Base-by-base conservation (phyloP, 306 rosid species). In the Hylodesmum podocarpum region DNA sequence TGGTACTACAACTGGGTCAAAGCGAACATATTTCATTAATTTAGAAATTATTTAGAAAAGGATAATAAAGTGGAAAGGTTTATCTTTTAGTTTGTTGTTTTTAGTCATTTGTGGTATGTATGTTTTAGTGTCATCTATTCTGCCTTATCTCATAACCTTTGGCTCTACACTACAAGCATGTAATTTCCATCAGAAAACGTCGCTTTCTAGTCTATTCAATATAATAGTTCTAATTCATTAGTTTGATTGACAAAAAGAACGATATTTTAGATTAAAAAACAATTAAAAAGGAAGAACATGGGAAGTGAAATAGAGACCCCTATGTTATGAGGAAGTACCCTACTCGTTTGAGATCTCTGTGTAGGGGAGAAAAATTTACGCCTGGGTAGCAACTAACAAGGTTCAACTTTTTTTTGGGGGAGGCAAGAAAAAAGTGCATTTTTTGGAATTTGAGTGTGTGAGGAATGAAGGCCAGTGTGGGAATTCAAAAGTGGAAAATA, bases 401-500 rank as follows among this genome's bases (percentile, higher is more conserved):
- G 62, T 24, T 61, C 19, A 67, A 67, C 27, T 41, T 41, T 31
- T 53, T 19, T 21, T 9, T 1, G n/a, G n/a, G n/a, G n/a, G n/a
- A n/a, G n/a, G n/a, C n/a, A 21, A 6, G 9, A 16, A 25, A 73
- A 76, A 39, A 47, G 5, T 46, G 3, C 51, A 18, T 10, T 27
- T 33, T 50, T 15, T n/a, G 49, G 54, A 51, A 71, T 13, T 62
- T 54, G 65, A 39, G 55, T 55, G 70, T 8, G 66, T 54, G 21
- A 19, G 69, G 65, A 50, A 47, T 50, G 33, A 13, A 44, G 77
- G 34, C 14, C 41, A 0, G 10, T 22, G n/a, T 46, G 47, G 50
- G 73, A 65, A 70, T 28, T 76, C 0, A 41, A 47, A 34, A 41
- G 40, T 58, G 70, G 15, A 66, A 76, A 75, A 11, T 9, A 19